These are phyloP conservation scores for Fusarium sp. DNA, from an alignment of 2,329 filamentous ascomycete genomes.

Conservation along the genomic window DNA sequence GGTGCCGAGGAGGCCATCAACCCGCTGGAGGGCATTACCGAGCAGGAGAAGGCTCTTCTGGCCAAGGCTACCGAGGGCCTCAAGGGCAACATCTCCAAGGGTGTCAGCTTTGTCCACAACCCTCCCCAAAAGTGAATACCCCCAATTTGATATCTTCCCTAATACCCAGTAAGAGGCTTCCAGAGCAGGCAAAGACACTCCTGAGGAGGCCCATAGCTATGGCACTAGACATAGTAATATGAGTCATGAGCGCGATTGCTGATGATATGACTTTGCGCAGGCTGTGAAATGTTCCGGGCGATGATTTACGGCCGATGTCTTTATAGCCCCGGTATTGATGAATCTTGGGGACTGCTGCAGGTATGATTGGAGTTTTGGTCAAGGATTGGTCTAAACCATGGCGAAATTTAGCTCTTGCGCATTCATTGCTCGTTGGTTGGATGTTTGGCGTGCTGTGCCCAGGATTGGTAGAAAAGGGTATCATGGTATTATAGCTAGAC, in stretches of 20 bases:
- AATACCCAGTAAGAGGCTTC: slow-evolving; percentile 42
- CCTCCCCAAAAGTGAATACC: slow-evolving; percentile 83
- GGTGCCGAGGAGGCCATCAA: slow-evolving; percentile 89
- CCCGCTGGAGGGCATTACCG: slow-evolving; percentile 78
- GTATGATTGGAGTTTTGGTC: slow-evolving; percentile 38
- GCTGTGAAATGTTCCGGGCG: slow-evolving; percentile 47
- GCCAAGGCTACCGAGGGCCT: slow-evolving; percentile 79
- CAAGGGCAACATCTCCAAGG: slow-evolving; percentile 94
- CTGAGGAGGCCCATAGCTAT: slow-evolving; percentile 46
- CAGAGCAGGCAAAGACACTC: slow-evolving; percentile 41
- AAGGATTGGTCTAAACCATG: slow-evolving; percentile 22
- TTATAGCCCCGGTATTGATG: slow-evolving; percentile 16
- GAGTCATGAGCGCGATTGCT: slow-evolving; percentile 48
- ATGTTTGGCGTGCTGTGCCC: slow-evolving; percentile 28
- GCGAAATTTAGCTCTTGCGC: slow-evolving; percentile 33
- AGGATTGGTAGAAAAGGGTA: slow-evolving; percentile 35
- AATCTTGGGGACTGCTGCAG: slow-evolving; percentile 29
- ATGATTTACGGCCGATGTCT: slow-evolving; percentile 30
- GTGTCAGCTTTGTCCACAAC: slow-evolving; percentile 87
- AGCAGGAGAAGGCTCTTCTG: slow-evolving; percentile 89
- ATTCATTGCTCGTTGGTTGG: slow-evolving; percentile 21
- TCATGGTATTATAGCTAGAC: slow-evolving; percentile 36
- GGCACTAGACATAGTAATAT: slow-evolving; percentile 49
- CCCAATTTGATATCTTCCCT: slow-evolving; percentile 39
- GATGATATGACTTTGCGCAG: slow-evolving; percentile 48